Conservation (phyloP, 164 flowering plant genomes). For the Kalanchoe fedtschenkoi region DNA sequence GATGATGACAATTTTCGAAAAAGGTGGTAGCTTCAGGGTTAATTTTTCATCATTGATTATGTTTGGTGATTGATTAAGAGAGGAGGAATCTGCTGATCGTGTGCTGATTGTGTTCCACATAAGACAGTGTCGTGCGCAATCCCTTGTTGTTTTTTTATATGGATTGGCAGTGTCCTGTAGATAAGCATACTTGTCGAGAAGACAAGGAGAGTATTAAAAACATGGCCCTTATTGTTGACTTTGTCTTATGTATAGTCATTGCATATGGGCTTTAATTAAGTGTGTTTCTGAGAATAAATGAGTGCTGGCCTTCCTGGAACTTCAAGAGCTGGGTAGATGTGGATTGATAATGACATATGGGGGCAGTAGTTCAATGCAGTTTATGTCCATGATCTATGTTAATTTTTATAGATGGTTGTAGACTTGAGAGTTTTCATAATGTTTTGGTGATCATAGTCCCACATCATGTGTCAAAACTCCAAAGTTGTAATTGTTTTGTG, state of each 20-base stretch:
- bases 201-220: background rate
- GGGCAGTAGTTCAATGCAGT: constrained; percentile 1
- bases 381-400: background rate
- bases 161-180: background rate
- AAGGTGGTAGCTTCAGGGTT: too few species aligned
- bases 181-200: background rate
- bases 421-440: too few species aligned
- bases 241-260: background rate
- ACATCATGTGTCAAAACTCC: too few species aligned
- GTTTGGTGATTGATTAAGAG: background rate
- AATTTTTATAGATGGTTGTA: too few species aligned
- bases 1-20: background rate
- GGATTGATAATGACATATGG: background rate
- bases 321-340: background rate
- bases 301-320: background rate
- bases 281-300: background rate
- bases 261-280: background rate
- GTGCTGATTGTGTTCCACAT: constrained; percentile 1
- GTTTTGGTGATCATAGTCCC: too few species aligned
- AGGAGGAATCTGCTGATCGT: background rate
- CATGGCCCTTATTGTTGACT: background rate
- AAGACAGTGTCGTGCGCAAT: background rate
- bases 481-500: too few species aligned
- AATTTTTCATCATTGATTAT: background rate
- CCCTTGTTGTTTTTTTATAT: background rate